phyloP scores from a whole-genome alignment of 1,284 basidiomycete species.

The Rhodotorula mucilaginosa region DNA sequence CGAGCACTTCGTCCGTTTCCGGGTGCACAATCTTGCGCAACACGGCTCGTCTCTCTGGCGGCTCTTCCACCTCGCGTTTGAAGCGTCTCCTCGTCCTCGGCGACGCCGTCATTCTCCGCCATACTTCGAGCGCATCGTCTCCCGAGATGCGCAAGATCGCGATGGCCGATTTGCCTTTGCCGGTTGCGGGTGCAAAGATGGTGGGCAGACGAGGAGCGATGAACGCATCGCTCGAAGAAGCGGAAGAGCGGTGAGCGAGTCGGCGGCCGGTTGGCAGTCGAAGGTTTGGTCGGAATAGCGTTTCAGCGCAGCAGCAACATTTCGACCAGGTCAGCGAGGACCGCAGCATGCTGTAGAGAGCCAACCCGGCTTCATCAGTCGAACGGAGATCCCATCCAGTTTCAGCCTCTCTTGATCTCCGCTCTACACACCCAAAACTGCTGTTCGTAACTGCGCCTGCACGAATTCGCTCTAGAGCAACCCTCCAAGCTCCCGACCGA shows the following conservation, averaged over 20 bases:
- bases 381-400: no score
- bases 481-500: no score
- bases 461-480: no score
- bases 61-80: constrained; percentile 26
- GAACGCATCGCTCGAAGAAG: neutral
- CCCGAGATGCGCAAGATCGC: constrained; percentile 79
- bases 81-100: constrained; percentile 8
- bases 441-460: no score
- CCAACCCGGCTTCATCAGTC: neutral
- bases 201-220: constrained; percentile 51
- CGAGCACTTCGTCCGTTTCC: constrained; percentile 61
- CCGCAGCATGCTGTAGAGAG: neutral
- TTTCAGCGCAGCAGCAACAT: constrained; percentile 1
- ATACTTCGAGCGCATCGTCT: constrained; percentile 62
- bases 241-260: neutral
- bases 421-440: no score
- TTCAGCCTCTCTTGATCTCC: no score
- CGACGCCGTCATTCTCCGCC: constrained; percentile 58
- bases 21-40: constrained; percentile 70
- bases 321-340: neutral
- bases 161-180: constrained; percentile 75
- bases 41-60: constrained; percentile 63
- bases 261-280: no score
- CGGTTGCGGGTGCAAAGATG: constrained; percentile 81
- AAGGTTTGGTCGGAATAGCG: no score